Evolutionary conservation across 2,329 filamentous ascomycete species (phyloP).

Genomic region (Aspergillus flavus): DNA sequence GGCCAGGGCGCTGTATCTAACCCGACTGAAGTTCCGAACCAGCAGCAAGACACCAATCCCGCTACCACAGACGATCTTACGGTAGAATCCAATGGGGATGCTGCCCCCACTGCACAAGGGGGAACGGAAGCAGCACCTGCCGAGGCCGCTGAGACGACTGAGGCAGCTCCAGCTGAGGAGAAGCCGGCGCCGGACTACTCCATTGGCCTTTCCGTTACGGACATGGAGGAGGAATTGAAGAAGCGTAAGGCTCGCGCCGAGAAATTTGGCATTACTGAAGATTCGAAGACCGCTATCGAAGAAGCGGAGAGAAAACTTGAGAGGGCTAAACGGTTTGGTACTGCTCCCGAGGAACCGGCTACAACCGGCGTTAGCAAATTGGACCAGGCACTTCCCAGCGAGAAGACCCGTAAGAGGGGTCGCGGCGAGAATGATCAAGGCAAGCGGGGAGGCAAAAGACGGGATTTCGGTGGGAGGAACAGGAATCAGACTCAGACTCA

Average conservation of each 20-base stretch:
- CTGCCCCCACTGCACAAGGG: conserved; percentile 18
- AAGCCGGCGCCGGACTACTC: conserved; percentile 44
- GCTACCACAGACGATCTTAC: conserved; percentile 42
- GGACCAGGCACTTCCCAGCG: conserved; percentile 49
- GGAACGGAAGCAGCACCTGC: conserved; percentile 22
- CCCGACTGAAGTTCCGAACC: conserved; percentile 44
- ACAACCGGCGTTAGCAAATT: conserved; percentile 42
- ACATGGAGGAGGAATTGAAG: conserved; percentile 49
- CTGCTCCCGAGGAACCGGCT: conserved; percentile 24
- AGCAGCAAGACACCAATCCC: conserved; percentile 40
- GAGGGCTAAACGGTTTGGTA: conserved; percentile 51
- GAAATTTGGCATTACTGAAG: conserved; percentile 51
- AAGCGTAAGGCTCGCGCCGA: conserved; percentile 53
- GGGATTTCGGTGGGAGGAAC: conserved; percentile 38
- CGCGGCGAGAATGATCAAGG: conserved; percentile 40
- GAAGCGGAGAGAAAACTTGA: conserved; percentile 50
- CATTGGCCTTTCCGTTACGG: conserved; percentile 45
- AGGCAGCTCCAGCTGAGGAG: conserved; percentile 26
- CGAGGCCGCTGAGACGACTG: conserved; percentile 14
- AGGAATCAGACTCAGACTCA: conserved; percentile 24
- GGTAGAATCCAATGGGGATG: conserved; percentile 32
- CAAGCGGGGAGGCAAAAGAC: conserved; percentile 46
- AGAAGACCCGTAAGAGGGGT: conserved; percentile 45
- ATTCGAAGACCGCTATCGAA: conserved; percentile 38
- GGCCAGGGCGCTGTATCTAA: conserved; percentile 42